Evolutionary conservation across 2,329 filamentous ascomycete species (phyloP).

Genomic region (Penicillium sp.): DNA sequence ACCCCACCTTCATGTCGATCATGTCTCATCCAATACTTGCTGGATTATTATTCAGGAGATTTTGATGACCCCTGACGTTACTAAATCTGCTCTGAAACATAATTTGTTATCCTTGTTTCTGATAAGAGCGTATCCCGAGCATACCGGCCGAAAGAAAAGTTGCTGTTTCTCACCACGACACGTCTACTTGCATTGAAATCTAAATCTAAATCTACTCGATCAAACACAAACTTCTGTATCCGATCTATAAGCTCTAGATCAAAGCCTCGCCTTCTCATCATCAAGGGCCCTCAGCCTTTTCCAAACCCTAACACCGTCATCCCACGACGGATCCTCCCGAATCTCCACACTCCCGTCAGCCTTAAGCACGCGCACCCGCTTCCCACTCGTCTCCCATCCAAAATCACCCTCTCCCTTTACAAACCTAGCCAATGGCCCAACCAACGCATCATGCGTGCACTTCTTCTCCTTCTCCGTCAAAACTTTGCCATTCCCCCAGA

Average conservation of each 20-base stretch:
- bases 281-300: constrained; percentile 28
- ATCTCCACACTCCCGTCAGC: constrained; percentile 47
- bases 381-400: constrained; percentile 27
- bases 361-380: constrained; percentile 46
- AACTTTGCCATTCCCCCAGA: constrained; percentile 51
- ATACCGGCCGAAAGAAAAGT: background rate
- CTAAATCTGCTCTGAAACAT: background rate
- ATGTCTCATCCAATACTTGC: background rate
- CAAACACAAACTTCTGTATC: background rate
- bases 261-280: constrained; percentile 11
- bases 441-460: constrained; percentile 33
- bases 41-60: background rate
- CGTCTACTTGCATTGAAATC: background rate
- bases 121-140: background rate
- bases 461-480: constrained; percentile 47
- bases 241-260: background rate
- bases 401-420: constrained; percentile 24
- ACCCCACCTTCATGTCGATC: background rate
- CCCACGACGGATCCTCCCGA: constrained; percentile 48
- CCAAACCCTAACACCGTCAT: constrained; percentile 52
- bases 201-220: background rate
- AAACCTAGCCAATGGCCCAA: constrained; percentile 32
- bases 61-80: background rate
- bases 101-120: background rate
- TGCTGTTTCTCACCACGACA: background rate